phyloP scores from a whole-genome alignment of 768 basidiomycete species.

The Tulasnella sp. region DNA sequence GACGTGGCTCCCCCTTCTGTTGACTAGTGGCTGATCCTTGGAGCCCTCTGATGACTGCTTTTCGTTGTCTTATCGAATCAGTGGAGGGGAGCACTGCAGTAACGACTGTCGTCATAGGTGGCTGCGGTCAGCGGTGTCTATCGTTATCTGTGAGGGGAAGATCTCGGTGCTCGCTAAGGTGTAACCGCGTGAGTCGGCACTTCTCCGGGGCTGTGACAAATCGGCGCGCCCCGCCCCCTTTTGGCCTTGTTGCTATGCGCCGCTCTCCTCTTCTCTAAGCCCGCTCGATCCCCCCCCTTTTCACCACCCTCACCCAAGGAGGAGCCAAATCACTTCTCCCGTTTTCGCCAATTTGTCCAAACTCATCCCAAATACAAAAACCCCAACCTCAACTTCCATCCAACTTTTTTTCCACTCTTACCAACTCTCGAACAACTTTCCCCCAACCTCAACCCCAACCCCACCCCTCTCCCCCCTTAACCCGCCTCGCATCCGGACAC shows the following conservation, averaged over 20 bases:
- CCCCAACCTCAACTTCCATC: neutral
- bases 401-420: neutral
- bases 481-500: neutral
- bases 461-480: neutral
- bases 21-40: neutral
- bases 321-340: neutral
- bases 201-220: neutral
- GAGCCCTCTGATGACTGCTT: constrained; percentile 1
- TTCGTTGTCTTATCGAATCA: neutral
- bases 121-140: neutral
- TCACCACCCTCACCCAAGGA: neutral
- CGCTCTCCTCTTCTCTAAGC: constrained; percentile 7
- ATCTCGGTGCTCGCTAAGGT: neutral
- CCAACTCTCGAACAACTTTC: neutral
- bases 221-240: neutral
- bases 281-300: constrained; percentile 7
- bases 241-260: constrained; percentile 11
- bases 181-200: constrained; percentile 2
- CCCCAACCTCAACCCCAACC: neutral
- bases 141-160: neutral
- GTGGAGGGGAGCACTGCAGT: neutral
- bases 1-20: neutral
- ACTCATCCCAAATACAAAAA: neutral
- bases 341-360: neutral
- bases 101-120: neutral